Percentiles rank a stretch among this genome's conserved stretches.
Conservation (phyloP, 306 rosid genomes). For the Quercus gilva region DNA sequence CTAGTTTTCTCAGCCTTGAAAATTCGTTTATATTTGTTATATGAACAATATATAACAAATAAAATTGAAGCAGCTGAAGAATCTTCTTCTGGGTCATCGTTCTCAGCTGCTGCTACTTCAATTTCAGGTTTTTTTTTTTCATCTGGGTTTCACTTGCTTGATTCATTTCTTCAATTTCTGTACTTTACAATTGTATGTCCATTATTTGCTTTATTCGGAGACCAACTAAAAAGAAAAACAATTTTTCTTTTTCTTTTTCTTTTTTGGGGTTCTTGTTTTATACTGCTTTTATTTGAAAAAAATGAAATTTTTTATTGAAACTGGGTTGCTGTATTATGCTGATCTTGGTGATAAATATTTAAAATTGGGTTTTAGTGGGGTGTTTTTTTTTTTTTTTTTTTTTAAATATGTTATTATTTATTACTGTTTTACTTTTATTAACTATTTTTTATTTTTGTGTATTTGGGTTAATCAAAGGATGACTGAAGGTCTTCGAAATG, state of each 20-base stretch:
- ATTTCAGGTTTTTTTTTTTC: conserved; percentile 16
- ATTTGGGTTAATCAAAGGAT: conserved; percentile 27
- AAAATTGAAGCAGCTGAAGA: not conserved
- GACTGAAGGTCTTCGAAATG: conserved; percentile 13
- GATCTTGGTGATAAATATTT: not conserved
- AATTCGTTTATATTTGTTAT: not conserved
- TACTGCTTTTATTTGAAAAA: not conserved
- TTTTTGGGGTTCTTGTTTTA: not conserved
- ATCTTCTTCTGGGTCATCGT: conserved; percentile 22
- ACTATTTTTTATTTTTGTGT: not conserved
- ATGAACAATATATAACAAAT: not conserved
- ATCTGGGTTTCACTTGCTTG: conserved; percentile 3
- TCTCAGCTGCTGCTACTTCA: conserved; percentile 31
- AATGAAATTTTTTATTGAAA: not conserved
- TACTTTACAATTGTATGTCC: not conserved
- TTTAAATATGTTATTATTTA: too few relatives aligned
- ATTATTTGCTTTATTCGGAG: not conserved
- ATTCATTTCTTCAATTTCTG: not conserved
- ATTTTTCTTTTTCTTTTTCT: not conserved
- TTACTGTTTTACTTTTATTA: too few relatives aligned
- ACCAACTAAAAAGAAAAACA: not conserved
- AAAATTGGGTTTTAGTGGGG: too few relatives aligned
- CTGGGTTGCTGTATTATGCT: not conserved
- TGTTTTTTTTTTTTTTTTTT: too few relatives aligned
- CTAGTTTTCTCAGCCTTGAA: conserved; percentile 18